These are phyloP conservation scores for Closterium sp. DNA, from an alignment of 139 green algal species.

Conservation along the genomic window DNA sequence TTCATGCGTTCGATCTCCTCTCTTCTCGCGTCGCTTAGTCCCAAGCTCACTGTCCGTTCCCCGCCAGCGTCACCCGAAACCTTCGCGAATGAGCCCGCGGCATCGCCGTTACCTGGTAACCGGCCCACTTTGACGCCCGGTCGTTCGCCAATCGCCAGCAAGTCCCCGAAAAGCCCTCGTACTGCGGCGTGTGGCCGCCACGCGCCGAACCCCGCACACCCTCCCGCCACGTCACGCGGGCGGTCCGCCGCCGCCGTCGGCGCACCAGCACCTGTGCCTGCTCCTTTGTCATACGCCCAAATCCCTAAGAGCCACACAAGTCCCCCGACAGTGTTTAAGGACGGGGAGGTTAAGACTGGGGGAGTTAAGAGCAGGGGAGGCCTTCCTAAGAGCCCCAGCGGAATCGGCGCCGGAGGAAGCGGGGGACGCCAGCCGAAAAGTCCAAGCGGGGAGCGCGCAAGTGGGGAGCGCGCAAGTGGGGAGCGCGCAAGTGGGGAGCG, in stretches of 20 bases:
- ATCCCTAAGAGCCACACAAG: neutral
- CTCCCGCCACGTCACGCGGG: neutral
- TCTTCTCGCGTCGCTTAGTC: neutral
- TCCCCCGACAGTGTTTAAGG: neutral
- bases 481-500: no score
- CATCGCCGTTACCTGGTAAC: neutral
- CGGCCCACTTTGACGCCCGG: neutral
- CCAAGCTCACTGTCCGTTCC: neutral
- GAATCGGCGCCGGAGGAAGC: neutral
- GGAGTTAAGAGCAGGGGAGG: neutral
- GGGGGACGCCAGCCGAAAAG: neutral
- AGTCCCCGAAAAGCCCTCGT: neutral
- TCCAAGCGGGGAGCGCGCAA: no score
- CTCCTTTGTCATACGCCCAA: neutral
- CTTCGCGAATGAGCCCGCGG: neutral
- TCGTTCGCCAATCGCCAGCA: neutral
- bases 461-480: no score
- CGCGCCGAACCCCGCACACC: neutral
- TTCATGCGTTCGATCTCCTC: neutral
- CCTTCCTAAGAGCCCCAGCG: neutral
- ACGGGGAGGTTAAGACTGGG: no score
- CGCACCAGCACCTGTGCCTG: no score
- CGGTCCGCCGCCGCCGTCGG: no score
- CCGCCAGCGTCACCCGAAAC: neutral
- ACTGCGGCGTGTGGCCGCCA: neutral